A percentile compares a stretch with the other conserved stretches of the same genome.
phyloP scores from a whole-genome alignment of 768 basidiomycete genomes.

The Boletales sp. region DNA sequence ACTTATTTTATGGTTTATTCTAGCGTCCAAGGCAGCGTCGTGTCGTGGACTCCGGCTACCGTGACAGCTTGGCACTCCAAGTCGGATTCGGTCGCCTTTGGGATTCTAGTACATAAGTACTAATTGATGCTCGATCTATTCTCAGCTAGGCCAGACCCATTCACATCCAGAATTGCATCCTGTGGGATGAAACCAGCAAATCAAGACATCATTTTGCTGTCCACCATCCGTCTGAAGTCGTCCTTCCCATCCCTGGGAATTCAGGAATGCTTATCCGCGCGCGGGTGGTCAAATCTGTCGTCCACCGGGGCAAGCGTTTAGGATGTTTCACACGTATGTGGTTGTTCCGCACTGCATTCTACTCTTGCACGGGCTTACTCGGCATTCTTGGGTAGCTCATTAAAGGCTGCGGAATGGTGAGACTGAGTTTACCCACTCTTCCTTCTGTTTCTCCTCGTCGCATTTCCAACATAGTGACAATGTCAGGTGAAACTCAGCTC shows the following conservation, averaged over 20 bases:
- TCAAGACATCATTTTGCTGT: neutral
- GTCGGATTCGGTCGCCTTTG: too few relatives aligned
- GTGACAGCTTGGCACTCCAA: too few relatives aligned
- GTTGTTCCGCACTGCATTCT: too few relatives aligned
- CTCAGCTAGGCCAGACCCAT: neutral
- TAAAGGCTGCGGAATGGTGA: slow-evolving; percentile 3
- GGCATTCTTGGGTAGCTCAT: neutral
- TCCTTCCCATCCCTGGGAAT: slow-evolving; percentile 11
- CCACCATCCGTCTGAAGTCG: neutral
- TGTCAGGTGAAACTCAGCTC: slow-evolving; percentile 28
- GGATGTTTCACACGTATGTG: neutral
- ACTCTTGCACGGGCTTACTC: neutral
- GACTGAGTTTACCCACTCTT: neutral
- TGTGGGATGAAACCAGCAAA: slow-evolving; percentile 10
- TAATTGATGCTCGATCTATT: neutral
- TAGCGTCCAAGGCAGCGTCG: too few relatives aligned
- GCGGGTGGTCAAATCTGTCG: neutral
- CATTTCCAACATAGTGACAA: neutral
- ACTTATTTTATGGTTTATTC: too few relatives aligned
- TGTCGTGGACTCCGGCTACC: too few relatives aligned
- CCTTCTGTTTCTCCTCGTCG: neutral
- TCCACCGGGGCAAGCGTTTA: neutral
- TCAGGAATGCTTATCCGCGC: neutral
- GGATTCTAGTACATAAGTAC: too few relatives aligned
- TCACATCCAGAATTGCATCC: slow-evolving; percentile 2